Conservation (phyloP, 306 rosid species). For the Sicyos edulis region DNA sequence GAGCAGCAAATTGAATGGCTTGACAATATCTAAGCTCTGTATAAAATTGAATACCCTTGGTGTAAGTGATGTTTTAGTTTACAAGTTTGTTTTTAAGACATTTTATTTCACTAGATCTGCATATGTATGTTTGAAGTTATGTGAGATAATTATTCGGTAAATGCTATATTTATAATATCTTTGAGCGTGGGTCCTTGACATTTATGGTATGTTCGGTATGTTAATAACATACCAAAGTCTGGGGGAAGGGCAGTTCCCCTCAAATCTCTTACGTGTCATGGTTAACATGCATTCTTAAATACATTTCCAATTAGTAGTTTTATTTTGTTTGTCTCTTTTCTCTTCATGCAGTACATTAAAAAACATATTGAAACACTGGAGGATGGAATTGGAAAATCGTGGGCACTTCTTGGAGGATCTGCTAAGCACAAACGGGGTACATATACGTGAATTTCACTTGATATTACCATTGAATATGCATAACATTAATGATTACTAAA, state of each 20-base stretch:
- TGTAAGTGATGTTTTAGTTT: slow-evolving; percentile 31
- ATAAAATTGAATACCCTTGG: slow-evolving; percentile 45
- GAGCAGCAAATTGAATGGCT: slow-evolving; percentile 30
- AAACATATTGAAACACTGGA: slow-evolving; percentile 40
- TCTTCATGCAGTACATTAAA: slow-evolving; percentile 43
- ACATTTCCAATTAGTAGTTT: background rate
- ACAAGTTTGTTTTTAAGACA: background rate
- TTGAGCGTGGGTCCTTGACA: background rate
- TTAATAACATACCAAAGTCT: background rate
- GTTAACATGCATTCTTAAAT: slow-evolving; percentile 7
- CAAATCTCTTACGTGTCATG: background rate
- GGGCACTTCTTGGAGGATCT: slow-evolving; percentile 33
- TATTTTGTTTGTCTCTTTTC: slow-evolving; percentile 1
- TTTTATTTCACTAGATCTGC: background rate
- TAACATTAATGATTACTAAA: background rate
- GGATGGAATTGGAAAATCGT: slow-evolving; percentile 42
- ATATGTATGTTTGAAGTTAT: slow-evolving; percentile 3
- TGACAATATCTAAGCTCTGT: slow-evolving; percentile 47
- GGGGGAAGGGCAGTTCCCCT: background rate
- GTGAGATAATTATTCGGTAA: background rate
- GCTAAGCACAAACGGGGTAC: slow-evolving; percentile 28
- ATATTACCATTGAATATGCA: background rate
- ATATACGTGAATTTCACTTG: slow-evolving; percentile 6
- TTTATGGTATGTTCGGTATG: background rate
- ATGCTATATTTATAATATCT: background rate